These are phyloP conservation scores for Calonectria pauciramosa DNA, from an alignment of 2,329 filamentous ascomycete species.

Conservation along the genomic window DNA sequence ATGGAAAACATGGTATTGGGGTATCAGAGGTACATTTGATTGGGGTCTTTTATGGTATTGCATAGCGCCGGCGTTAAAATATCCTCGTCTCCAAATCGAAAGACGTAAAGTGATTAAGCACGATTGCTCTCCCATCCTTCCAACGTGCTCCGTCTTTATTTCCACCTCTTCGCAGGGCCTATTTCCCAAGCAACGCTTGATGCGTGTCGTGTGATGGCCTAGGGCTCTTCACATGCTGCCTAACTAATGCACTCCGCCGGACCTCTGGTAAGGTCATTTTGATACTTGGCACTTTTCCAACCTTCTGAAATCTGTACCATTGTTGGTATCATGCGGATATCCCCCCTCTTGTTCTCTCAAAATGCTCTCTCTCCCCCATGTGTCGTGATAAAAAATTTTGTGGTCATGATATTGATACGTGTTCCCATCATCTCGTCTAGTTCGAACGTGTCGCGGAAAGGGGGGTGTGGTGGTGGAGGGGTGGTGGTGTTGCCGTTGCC, in stretches of 20 bases:
- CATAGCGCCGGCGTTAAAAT: slow-evolving; percentile 49
- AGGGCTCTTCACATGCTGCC: not conserved
- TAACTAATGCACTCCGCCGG: not conserved
- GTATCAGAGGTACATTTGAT: slow-evolving; percentile 28
- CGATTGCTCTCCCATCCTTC: slow-evolving; percentile 24
- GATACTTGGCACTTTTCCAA: not conserved
- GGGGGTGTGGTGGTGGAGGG: not conserved
- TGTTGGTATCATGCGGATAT: not conserved
- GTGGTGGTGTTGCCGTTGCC: not conserved
- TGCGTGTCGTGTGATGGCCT: not conserved
- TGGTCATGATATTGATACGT: slow-evolving; percentile 21
- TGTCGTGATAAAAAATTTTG: slow-evolving; percentile 9
- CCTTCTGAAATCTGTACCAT: not conserved
- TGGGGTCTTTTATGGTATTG: slow-evolving; percentile 41
- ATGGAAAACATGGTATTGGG: slow-evolving; percentile 26
- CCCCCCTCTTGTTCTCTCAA: not conserved
- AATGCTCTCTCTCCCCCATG: not conserved
- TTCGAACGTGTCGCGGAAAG: not conserved
- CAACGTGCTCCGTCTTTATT: slow-evolving; percentile 14
- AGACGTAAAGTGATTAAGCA: slow-evolving; percentile 35
- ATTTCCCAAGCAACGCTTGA: not conserved
- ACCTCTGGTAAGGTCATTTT: not conserved
- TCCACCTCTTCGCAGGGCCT: slow-evolving; percentile 34
- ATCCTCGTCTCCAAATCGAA: slow-evolving; percentile 35
- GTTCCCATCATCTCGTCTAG: not conserved